Conservation (phyloP, 2,329 filamentous ascomycete species). For the Helotiales sp. region DNA sequence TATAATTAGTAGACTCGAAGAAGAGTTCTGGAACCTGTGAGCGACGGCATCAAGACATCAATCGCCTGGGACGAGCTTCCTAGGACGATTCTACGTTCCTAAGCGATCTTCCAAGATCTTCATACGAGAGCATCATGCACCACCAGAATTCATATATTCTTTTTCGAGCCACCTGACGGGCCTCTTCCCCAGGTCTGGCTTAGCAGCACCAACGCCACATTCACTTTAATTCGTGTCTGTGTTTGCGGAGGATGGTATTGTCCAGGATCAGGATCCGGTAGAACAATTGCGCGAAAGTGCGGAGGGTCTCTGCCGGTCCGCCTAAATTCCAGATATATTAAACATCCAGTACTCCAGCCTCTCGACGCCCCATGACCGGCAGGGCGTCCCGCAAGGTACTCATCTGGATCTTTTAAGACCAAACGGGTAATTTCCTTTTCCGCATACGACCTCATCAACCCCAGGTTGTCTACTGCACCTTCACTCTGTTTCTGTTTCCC, state of each 20-base stretch:
- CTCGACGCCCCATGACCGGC: conserved; percentile 9
- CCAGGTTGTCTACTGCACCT: conserved; percentile 7
- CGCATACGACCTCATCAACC: conserved; percentile 1
- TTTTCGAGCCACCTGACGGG: conserved; percentile 5
- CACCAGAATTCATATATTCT: not conserved
- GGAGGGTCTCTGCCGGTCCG: conserved; percentile 17
- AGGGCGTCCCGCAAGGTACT: conserved; percentile 3
- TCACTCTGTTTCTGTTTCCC: conserved; percentile 8
- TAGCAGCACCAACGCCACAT: conserved; percentile 10
- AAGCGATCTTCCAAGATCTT: not conserved
- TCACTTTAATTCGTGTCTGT: conserved; percentile 14
- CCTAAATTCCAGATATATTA: conserved; percentile 21
- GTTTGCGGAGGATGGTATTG: conserved; percentile 6
- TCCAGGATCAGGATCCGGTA: conserved; percentile 15
- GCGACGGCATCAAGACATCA: not conserved
- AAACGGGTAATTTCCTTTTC: conserved; percentile 16
- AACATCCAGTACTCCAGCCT: conserved; percentile 7
- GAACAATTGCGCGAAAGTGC: conserved; percentile 26
- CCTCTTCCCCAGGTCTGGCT: conserved; percentile 6
- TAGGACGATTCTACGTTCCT: not conserved
- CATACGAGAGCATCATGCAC: not conserved
- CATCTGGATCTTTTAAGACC: conserved; percentile 12
- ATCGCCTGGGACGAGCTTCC: not conserved
- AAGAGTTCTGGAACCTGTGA: not conserved
- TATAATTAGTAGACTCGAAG: not conserved